Evolutionary conservation across 805 yeast genomes (phyloP).

Genomic region (Candida ulmi): DNA sequence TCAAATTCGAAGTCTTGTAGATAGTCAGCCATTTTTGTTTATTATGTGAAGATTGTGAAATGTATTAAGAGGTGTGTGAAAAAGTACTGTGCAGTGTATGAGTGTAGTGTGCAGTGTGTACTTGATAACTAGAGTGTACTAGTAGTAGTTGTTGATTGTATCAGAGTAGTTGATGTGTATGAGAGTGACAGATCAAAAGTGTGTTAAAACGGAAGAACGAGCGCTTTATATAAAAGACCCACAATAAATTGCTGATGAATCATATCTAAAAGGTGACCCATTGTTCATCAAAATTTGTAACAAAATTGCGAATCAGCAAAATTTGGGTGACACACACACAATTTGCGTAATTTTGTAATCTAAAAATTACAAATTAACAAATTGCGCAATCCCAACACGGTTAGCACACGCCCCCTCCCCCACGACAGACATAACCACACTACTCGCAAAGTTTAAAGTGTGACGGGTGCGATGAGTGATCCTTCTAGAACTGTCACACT

Average conservation of each 20-base stretch:
- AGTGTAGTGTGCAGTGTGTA: background rate
- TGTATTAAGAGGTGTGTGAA: no score
- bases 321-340: background rate
- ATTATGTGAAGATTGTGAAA: background rate
- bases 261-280: background rate
- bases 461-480: no score
- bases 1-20: constrained; percentile 10
- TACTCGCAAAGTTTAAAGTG: no score
- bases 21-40: constrained; percentile 8
- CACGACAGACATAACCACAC: no score
- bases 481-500: no score
- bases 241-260: background rate
- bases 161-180: background rate
- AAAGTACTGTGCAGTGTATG: background rate
- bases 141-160: no score
- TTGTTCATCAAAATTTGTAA: background rate
- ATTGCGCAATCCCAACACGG: background rate
- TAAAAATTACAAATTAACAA: no score
- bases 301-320: background rate
- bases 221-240: background rate
- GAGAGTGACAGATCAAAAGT: background rate
- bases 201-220: background rate
- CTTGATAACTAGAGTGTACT: no score
- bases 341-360: background rate
- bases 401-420: no score